These are phyloP conservation scores for Dalbergia cochinchinensis DNA, from an alignment of 306 rosid species.

Conservation along the genomic window DNA sequence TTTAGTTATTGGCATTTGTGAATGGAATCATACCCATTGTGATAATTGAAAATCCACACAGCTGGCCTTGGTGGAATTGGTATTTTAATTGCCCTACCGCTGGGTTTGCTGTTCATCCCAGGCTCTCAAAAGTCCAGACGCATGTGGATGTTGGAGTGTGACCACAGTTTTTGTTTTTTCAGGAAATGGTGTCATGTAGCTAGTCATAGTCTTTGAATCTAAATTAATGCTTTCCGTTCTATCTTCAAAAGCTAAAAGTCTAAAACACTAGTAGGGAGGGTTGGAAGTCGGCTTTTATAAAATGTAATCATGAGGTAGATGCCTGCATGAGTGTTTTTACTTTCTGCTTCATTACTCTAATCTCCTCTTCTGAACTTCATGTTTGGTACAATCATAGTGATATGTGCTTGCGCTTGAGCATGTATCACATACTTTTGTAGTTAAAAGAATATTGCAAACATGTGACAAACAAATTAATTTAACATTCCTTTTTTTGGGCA, in stretches of 20 bases:
- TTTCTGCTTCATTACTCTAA: background rate
- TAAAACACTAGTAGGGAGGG: conserved; percentile 1
- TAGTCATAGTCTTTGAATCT: background rate
- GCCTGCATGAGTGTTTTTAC: background rate
- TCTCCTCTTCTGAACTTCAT: background rate
- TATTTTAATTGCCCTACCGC: background rate
- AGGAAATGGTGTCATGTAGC: background rate
- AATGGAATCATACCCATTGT: background rate
- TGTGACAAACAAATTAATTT: background rate
- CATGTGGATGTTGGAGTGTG: background rate
- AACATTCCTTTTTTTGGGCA: background rate
- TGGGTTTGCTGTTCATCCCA: background rate
- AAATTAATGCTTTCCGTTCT: background rate
- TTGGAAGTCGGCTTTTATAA: background rate
- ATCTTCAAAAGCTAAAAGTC: background rate
- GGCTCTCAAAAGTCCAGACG: background rate
- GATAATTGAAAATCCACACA: conserved; percentile 1
- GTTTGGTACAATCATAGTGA: background rate
- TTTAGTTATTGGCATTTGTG: conserved; percentile 18
- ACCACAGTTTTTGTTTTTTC: background rate
- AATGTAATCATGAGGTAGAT: background rate
- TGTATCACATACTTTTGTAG: background rate
- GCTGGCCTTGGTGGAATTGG: conserved; percentile 13
- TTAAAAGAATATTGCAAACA: background rate
- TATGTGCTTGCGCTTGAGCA: too few species aligned